These are phyloP conservation scores for Sideroxylon spinosum DNA, from an alignment of 179 eudicot species.

Conservation along the genomic window DNA sequence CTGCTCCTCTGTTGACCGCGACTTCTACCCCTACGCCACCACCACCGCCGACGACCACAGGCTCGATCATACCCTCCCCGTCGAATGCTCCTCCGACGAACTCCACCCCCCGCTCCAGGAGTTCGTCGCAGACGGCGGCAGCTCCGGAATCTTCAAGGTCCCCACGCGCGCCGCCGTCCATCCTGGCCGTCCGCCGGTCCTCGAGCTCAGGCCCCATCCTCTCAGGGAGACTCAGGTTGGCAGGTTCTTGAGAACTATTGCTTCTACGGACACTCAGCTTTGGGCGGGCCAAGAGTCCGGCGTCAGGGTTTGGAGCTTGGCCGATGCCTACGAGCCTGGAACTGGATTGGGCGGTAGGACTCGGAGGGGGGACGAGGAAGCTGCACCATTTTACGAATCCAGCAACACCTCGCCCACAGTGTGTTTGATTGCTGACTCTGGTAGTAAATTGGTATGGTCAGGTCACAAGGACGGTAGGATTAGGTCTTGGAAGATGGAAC, in stretches of 20 bases:
- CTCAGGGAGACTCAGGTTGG: constrained; percentile 92
- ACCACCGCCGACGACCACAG: constrained; percentile 13
- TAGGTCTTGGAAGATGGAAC: constrained; percentile 94
- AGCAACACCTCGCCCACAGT: constrained; percentile 55
- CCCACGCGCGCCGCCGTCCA: constrained; percentile 77
- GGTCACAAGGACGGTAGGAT: constrained; percentile 96
- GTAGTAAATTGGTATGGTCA: constrained; percentile 80
- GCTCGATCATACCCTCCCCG: not conserved
- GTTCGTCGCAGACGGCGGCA: constrained; percentile 44
- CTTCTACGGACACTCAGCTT: constrained; percentile 70
- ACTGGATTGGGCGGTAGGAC: constrained; percentile 61
- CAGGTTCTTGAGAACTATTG: constrained; percentile 68
- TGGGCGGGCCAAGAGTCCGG: constrained; percentile 98
- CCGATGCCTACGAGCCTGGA: constrained; percentile 64
- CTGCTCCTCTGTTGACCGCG: constrained; percentile 31
- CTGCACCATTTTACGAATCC: constrained; percentile 86
- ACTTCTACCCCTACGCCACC: constrained; percentile 34
- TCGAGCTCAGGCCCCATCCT: constrained; percentile 95
- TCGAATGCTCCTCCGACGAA: constrained; percentile 2
- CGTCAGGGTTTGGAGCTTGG: constrained; percentile 70
- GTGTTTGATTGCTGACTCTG: constrained; percentile 68
- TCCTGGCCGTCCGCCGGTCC: constrained; percentile 67
- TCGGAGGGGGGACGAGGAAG: constrained; percentile 84
- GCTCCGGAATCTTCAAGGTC: constrained; percentile 54
- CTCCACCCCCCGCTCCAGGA: constrained; percentile 39